These are phyloP conservation scores for Aegilops sharonensis DNA, from an alignment of 176 grass and related monocot genomes.

Conservation along the genomic window DNA sequence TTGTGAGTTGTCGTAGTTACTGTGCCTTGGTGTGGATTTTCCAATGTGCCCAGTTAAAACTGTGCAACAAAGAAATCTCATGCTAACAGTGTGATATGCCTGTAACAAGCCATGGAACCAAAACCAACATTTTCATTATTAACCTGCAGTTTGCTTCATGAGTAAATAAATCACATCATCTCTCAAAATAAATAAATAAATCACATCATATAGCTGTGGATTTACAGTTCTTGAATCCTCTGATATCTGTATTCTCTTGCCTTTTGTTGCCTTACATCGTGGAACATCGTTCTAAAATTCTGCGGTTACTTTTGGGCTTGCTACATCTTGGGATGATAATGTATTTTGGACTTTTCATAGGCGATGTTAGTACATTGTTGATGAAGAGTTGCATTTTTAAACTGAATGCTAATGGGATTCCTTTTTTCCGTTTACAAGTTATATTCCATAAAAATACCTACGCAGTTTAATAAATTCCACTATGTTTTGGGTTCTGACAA, in stretches of 20 bases:
- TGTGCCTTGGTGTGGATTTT: neutral
- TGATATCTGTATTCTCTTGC: neutral
- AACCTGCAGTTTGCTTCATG: neutral
- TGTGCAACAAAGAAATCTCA: neutral
- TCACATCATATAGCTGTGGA: neutral
- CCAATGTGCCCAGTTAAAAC: neutral
- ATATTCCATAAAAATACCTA: neutral
- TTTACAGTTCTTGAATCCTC: neutral
- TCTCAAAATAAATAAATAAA: neutral
- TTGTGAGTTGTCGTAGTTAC: neutral
- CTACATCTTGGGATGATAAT: neutral
- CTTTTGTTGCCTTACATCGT: neutral
- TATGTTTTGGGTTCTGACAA: conserved; percentile 1
- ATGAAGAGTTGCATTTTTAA: neutral
- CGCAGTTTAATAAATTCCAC: neutral
- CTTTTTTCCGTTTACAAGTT: neutral
- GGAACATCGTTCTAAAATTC: neutral
- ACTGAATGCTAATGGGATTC: neutral
- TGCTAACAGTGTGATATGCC: neutral
- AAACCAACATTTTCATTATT: neutral
- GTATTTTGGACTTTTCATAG: neutral
- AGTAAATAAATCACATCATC: neutral
- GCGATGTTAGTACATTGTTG: neutral
- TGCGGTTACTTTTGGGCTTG: neutral
- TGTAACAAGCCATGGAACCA: neutral